These are phyloP conservation scores for Abortiporus biennis DNA, from an alignment of 1,284 basidiomycete species.

Conservation along the genomic window DNA sequence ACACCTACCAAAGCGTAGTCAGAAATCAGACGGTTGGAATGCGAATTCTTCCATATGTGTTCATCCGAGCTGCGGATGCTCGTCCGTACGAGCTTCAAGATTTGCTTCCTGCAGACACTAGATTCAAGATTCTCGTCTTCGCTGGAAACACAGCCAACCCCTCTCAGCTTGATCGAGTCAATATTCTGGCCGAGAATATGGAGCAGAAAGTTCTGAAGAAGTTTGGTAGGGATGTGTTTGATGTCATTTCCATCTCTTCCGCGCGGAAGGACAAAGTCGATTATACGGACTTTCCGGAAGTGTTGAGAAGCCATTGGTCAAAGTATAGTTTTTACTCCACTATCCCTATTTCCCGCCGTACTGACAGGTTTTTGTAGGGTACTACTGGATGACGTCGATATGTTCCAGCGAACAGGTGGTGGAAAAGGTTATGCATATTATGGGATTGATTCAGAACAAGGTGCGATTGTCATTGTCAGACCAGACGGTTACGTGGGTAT, in stretches of 20 bases:
- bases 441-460: constrained; percentile 26
- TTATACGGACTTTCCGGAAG: constrained; percentile 21
- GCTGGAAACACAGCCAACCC: constrained; percentile 11
- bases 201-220: constrained; percentile 8
- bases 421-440: constrained; percentile 30
- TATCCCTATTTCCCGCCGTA: not conserved
- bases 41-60: constrained; percentile 51
- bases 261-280: constrained; percentile 17
- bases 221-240: constrained; percentile 11
- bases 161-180: not conserved
- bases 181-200: constrained; percentile 7
- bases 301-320: constrained; percentile 23
- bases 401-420: constrained; percentile 15
- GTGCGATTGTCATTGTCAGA: constrained; percentile 36
- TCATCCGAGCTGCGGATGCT: constrained; percentile 59
- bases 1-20: constrained; percentile 38
- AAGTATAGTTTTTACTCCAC: constrained; percentile 14
- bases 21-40: constrained; percentile 46
- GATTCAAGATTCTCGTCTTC: constrained; percentile 18
- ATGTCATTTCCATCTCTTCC: constrained; percentile 14
- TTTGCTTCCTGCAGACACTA: constrained; percentile 54
- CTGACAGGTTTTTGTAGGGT: constrained; percentile 11
- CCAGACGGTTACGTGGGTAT: constrained; percentile 38
- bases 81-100: constrained; percentile 65
- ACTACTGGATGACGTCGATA: constrained; percentile 16